Base-by-base conservation (phyloP, 306 rosid species). In the Quercus suber region DNA sequence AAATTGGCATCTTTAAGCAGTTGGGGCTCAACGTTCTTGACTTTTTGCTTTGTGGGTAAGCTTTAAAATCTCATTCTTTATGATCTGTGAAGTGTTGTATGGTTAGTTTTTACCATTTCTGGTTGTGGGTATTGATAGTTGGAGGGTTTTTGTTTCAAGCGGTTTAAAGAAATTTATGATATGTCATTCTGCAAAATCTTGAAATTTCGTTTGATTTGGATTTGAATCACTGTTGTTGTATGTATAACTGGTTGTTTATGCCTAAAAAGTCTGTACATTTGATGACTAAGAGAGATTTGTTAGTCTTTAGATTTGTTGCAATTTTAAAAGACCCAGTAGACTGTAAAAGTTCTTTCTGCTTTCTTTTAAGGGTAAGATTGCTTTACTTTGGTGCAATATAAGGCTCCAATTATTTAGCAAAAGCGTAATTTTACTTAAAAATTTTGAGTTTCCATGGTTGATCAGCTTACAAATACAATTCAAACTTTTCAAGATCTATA, bases 41-140 rank as follows among this genome's bases (percentile, higher is more conserved):
- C 17, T 60, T 70, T 53, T 67, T 67, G n/a, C 52, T 63, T n/a
- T 63, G 49, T 56, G 23, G 75, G 78, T 75, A 75, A 33, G 74
- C 25, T 45, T 35, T 57, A n/a, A 71, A 53, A 55, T 25, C 10
- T 11, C 43, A 19, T 13, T 30, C 57, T 43, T 30, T 59, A 7
- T 41, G 76, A 76, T 76, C 79, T 28, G 71, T 13, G 12, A 9
- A 55, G 7, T 58, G 43, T 57, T 68, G 35, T 20, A 31, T 31
- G 3, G 23, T 65, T 65, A 17, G 14, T 20, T 65, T 5, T 60
- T 60, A 0, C 18, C 18, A 10, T 25, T 59, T 60, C 31, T 60
- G 67, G 33, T 23, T 60, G 71, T 65, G 71, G 71, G 43, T 63
- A 63, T n/a, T 65, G 71, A 18, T 15, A 65, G 23, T 65, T 14